Evolutionary conservation across 305 asterid species (phyloP), one percentile per base, ranked within the genome.

Genomic region (Solanum hybrid): DNA sequence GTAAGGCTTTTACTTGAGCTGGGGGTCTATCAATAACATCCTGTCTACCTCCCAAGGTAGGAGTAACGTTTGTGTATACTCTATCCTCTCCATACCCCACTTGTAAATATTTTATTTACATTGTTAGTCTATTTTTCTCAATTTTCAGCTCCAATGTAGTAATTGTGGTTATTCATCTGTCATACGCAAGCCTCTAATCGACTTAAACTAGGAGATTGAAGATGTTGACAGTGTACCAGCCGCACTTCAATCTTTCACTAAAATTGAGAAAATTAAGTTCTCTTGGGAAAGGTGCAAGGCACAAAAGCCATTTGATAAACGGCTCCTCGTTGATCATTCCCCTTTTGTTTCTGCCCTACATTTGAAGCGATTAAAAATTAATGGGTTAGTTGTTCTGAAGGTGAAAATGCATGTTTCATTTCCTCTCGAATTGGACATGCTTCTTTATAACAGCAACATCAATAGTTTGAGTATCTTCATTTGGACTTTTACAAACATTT

Each of bases 191-290:
- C 94, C 98, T 35, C 90, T 94, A 42, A 91, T 97, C 88, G 97
- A 97, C 93, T 88, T 95, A 86, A 96, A 97, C 91, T 92, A 96
- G 96, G 99, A 96, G 94, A 95, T 95, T 86, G 95, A 92, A 87
- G 94, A 96, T 87, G 97, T 92, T 10, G 92, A 92, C 13, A 71
- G 90, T 88, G 94, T 97, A 46, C 37, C 79, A 76, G 77, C 90
- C 26, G 96, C 98, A 91, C 93, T 96, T 42, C 92, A 95, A 37
- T 97, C 98, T 46, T 96, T 97, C 93, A 97, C 99, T 22, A 94
- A 92, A 91, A 91, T 95, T 89, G 98, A 97, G 92, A 94, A 84
- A 90, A 90, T 96, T 91, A 98, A 95, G 93, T 94, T 95, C 90
- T 94, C 94, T 13, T 97, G 99, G 92, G 96, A 95, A 90, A 89